A percentile compares a stretch with the other conserved stretches of the same genome.
Evolutionary conservation across 805 yeast species (phyloP).

Genomic region (Hanseniaspora hatyaiensis): DNA sequence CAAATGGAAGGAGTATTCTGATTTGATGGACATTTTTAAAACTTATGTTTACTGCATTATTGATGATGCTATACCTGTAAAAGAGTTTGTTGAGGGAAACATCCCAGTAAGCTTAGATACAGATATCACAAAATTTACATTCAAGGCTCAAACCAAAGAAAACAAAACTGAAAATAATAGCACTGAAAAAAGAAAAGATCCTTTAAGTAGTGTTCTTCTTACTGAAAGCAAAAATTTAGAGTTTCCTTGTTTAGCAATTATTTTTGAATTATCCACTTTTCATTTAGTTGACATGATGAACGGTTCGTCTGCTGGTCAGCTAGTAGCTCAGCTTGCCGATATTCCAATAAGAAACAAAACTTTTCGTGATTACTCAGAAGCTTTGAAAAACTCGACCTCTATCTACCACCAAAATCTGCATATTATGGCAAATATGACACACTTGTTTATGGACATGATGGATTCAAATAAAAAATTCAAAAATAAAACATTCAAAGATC

Average conservation of each 20-base stretch:
- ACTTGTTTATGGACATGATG: conserved; percentile 6
- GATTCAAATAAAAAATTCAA: conserved; percentile 13
- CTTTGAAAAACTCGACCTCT: conserved; percentile 33
- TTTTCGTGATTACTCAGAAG: conserved; percentile 47
- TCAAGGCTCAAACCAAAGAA: no score
- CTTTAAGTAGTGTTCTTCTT: conserved; percentile 12
- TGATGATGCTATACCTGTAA: conserved; percentile 41
- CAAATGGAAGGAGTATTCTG: conserved; percentile 4
- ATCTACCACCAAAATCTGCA: conserved; percentile 37
- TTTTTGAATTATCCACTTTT: conserved; percentile 4
- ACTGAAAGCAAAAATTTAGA: conserved; percentile 29
- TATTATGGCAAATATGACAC: conserved; percentile 40
- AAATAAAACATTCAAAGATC: conserved; percentile 11
- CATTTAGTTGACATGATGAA: not conserved
- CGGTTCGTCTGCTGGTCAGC: not conserved
- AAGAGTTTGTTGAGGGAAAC: conserved; percentile 26
- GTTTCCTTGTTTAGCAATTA: not conserved
- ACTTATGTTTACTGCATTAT: conserved; percentile 69
- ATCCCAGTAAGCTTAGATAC: conserved; percentile 15
- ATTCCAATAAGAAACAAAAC: conserved; percentile 23
- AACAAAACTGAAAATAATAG: not conserved
- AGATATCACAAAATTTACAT: no score
- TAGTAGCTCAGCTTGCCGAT: not conserved
- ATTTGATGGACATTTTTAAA: conserved; percentile 32
- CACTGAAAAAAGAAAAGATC: not conserved